A percentile compares a stretch with the other conserved stretches of the same genome.
These are phyloP conservation scores for Fusarium virguliforme DNA, from an alignment of 2,329 filamentous ascomycete species.

Conservation along the genomic window DNA sequence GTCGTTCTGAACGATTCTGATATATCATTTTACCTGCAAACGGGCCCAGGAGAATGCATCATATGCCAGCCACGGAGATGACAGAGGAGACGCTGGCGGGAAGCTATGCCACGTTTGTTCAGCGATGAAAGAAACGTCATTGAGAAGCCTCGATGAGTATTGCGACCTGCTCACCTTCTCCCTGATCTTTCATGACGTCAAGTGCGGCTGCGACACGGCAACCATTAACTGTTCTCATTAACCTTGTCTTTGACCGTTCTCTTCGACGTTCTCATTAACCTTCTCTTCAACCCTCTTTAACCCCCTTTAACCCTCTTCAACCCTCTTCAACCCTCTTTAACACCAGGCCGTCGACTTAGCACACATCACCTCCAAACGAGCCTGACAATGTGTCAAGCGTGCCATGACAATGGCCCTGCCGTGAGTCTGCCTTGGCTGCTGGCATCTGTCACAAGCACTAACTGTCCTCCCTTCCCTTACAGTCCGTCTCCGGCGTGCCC, in stretches of 20 bases:
- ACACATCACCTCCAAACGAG: background rate
- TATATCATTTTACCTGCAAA: background rate
- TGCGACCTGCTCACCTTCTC: background rate
- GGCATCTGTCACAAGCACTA: background rate
- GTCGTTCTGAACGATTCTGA: background rate
- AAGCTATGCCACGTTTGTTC: background rate
- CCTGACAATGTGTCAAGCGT: conserved; percentile 1
- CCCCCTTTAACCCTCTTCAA: no score
- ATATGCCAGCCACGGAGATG: background rate
- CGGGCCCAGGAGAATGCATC: background rate
- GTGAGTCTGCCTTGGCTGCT: background rate
- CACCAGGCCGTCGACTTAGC: background rate
- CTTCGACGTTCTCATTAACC: no score
- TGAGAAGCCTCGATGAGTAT: background rate
- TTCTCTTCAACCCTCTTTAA: no score
- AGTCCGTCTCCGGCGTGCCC: conserved; percentile 2
- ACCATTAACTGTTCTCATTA: background rate
- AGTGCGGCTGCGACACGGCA: background rate
- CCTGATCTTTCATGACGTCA: background rate
- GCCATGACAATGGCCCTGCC: background rate
- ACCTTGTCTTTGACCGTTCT: no score
- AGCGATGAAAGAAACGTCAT: background rate
- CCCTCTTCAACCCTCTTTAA: background rate
- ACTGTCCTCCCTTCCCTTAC: background rate
- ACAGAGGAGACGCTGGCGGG: background rate